Conservation (phyloP, 331 rosid genomes). For the Pyracantha coccinea region DNA sequence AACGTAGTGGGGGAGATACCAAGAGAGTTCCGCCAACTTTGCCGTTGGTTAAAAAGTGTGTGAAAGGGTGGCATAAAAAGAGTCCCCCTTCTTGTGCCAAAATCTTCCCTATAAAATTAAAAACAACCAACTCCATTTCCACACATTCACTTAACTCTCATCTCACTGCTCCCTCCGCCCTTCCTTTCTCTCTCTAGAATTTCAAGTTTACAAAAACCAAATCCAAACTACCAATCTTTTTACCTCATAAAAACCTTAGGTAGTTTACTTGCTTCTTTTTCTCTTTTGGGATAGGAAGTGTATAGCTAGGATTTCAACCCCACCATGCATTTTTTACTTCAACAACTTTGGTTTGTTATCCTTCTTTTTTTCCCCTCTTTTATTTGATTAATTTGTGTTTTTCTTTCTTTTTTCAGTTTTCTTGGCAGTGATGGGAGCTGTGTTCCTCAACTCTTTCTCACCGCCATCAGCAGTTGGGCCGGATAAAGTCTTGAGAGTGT, state of each 20-base stretch:
- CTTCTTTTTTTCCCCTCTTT: not conserved
- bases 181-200: slow-evolving; percentile 15
- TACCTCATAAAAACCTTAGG: slow-evolving; percentile 25
- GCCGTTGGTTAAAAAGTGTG: slow-evolving; percentile 39
- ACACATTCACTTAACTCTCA: slow-evolving; percentile 48
- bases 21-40: slow-evolving; percentile 47
- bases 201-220: slow-evolving; percentile 30
- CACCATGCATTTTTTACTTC: slow-evolving; percentile 32
- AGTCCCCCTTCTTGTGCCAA: slow-evolving; percentile 27
- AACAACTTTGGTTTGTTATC: slow-evolving; percentile 11
- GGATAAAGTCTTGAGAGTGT: slow-evolving; percentile 16
- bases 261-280: slow-evolving; percentile 46
- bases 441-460: slow-evolving; percentile 38
- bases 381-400: not conserved
- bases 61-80: slow-evolving; percentile 36
- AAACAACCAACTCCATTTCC: slow-evolving; percentile 4
- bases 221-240: slow-evolving; percentile 31
- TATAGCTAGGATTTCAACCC: slow-evolving; percentile 39
- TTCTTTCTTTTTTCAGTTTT: not conserved
- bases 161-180: slow-evolving; percentile 38
- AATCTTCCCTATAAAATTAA: slow-evolving; percentile 14
- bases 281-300: slow-evolving; percentile 26
- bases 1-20: not conserved
- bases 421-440: slow-evolving; percentile 46
- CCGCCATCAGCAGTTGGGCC: slow-evolving; percentile 21